Evolutionary conservation across 305 asterid genomes (phyloP).

Genomic region (Fraxinus nigra): DNA sequence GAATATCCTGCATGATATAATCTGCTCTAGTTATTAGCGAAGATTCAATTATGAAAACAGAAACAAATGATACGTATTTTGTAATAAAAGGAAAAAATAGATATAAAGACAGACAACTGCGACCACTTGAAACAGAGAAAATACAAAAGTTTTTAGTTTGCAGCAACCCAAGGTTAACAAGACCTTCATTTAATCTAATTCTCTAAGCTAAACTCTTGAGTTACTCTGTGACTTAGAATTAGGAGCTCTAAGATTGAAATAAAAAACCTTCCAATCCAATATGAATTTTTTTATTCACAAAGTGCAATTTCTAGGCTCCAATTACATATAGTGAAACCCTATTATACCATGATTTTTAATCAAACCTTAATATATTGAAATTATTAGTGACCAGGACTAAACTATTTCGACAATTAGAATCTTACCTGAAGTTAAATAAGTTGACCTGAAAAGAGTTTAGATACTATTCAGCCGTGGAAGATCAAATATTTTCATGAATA

Average conservation of each 20-base stretch:
- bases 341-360: neutral
- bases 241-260: neutral
- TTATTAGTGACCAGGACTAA: neutral
- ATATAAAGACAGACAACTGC: neutral
- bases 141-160: neutral
- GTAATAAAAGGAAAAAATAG: neutral
- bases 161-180: neutral
- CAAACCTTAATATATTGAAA: neutral
- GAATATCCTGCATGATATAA: neutral
- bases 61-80: neutral
- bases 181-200: neutral
- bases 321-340: neutral
- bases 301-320: neutral
- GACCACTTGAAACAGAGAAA: neutral
- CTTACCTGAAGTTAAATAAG: neutral
- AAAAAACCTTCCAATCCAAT: neutral
- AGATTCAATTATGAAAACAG: neutral
- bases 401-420: neutral
- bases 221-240: neutral
- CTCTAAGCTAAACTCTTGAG: neutral
- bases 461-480: neutral
- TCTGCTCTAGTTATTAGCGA: neutral
- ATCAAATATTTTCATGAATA: neutral
- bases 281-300: neutral
- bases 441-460: neutral